A percentile compares a stretch with the other conserved stretches of the same genome.
Conservation (phyloP, 1,139 yeast genomes). For the Debaryomyces sp. region DNA sequence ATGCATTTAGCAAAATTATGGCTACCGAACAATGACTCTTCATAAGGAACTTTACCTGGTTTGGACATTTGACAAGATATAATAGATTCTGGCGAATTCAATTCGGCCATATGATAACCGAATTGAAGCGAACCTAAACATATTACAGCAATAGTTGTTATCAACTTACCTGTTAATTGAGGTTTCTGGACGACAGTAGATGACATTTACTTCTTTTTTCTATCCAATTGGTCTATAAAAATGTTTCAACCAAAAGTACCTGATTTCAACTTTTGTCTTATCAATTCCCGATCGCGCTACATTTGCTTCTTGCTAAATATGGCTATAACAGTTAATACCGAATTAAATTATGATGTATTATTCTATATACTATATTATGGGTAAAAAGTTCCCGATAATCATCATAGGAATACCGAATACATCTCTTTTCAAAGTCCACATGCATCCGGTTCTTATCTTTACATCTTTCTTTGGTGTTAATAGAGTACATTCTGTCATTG, state of each 20-base stretch:
- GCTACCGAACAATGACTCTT: slow-evolving; percentile 40
- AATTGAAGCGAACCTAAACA: slow-evolving; percentile 52
- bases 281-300: not conserved
- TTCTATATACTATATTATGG: slow-evolving; percentile 41
- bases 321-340: not conserved
- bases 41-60: slow-evolving; percentile 37
- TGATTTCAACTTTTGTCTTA: not conserved
- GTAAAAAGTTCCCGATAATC: slow-evolving; percentile 91
- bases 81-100: slow-evolving; percentile 48
- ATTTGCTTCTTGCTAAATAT: not conserved
- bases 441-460: slow-evolving; percentile 71
- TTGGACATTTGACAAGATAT: slow-evolving; percentile 36
- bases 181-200: not conserved
- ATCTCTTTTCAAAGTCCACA: slow-evolving; percentile 80
- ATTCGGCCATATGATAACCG: slow-evolving; percentile 54
- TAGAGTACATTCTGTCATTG: slow-evolving; percentile 82
- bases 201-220: slow-evolving; percentile 1
- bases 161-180: slow-evolving; percentile 27
- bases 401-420: slow-evolving; percentile 79
- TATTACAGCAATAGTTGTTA: slow-evolving; percentile 35
- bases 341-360: not conserved
- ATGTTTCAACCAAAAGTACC: not conserved
- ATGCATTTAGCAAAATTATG: slow-evolving; percentile 52
- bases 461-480: slow-evolving; percentile 55
- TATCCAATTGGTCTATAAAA: not conserved